Evolutionary conservation across 768 basidiomycete species (phyloP).

Genomic region (Exidia glandulosa): DNA sequence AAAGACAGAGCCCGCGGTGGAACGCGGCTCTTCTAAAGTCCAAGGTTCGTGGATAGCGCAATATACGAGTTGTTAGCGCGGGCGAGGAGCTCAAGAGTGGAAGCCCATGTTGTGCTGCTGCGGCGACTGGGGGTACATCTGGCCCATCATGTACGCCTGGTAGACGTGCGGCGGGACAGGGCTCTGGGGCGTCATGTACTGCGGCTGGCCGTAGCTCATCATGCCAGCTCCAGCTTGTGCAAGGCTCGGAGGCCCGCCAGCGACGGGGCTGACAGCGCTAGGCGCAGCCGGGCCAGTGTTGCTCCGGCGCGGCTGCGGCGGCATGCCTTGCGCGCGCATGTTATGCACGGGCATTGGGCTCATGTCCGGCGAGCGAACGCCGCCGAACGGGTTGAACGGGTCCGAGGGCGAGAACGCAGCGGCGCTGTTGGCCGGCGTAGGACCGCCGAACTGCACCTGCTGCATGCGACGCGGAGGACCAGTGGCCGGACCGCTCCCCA

Average conservation of each 20-base stretch:
- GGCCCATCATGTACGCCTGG: conserved; percentile 68
- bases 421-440: conserved; percentile 28
- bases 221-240: conserved; percentile 39
- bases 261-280: conserved; percentile 36
- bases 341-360: background rate
- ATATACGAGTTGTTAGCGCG: background rate
- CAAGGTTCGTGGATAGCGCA: background rate
- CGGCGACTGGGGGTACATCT: conserved; percentile 57
- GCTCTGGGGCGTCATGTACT: conserved; percentile 41
- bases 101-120: conserved; percentile 72
- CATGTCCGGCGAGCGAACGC: conserved; percentile 37
- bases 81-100: conserved; percentile 36
- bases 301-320: conserved; percentile 21
- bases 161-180: conserved; percentile 49
- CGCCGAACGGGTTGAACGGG: conserved; percentile 45
- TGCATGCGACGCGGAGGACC: conserved; percentile 16
- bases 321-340: background rate
- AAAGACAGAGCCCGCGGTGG: background rate
- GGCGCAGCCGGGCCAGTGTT: conserved; percentile 28
- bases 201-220: conserved; percentile 46
- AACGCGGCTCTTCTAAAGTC: background rate
- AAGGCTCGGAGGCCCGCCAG: conserved; percentile 50
- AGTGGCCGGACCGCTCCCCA: conserved; percentile 16
- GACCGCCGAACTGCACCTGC: conserved; percentile 34
- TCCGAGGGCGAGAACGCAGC: conserved; percentile 42